Percentiles rank a stretch among this genome's conserved stretches.
Conservation (phyloP, 345 rosid species). For the Psidium guajava region DNA sequence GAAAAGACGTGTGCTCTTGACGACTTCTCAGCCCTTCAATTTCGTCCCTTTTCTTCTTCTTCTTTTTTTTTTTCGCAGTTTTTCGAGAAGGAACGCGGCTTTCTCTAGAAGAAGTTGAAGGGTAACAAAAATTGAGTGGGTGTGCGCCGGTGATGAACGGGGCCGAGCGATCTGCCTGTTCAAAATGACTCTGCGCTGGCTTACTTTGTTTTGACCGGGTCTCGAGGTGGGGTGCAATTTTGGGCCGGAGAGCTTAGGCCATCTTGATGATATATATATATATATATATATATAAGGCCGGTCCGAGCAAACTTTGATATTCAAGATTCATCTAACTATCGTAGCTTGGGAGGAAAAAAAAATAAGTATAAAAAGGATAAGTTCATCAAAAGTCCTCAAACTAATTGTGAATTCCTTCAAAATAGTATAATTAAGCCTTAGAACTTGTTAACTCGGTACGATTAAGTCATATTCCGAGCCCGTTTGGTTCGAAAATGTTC, state of each 20-base stretch:
- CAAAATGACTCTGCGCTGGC: background rate
- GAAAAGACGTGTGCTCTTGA: background rate
- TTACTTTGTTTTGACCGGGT: background rate
- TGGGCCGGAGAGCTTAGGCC: background rate
- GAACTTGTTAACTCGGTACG: accelerated
- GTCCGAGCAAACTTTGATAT: background rate
- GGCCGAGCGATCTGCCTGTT: background rate
- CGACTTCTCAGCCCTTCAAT: background rate
- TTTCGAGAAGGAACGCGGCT: too few species aligned
- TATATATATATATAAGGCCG: too few species aligned
- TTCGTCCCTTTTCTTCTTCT: background rate
- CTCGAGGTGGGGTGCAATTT: background rate
- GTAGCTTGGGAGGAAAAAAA: too few species aligned
- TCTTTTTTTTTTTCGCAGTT: too few species aligned
- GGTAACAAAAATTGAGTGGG: too few species aligned
- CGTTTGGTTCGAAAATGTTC: too few species aligned
- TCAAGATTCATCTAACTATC: background rate
- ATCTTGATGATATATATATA: background rate
- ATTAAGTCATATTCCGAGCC: accelerated
- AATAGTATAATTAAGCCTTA: background rate
- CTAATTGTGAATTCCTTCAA: too few species aligned
- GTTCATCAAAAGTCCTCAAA: too few species aligned
- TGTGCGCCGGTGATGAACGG: too few species aligned
- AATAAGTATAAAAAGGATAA: too few species aligned
- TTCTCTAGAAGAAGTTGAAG: too few species aligned